Conservation (phyloP, 768 basidiomycete genomes). For the Amanita rubescens region DNA sequence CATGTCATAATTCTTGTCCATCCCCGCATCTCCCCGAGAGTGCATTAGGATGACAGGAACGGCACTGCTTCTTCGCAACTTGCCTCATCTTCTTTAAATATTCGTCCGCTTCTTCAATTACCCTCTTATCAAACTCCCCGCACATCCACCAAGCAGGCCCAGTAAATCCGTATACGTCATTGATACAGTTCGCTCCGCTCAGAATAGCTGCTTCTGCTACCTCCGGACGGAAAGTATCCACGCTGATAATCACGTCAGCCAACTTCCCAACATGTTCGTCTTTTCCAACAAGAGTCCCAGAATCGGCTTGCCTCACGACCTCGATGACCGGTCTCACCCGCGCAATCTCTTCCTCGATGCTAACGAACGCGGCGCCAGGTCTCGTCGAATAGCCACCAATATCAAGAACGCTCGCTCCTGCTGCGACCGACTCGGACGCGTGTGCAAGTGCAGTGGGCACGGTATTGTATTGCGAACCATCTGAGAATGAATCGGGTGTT, state of each 20-base stretch:
- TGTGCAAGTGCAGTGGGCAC: slow-evolving; percentile 49
- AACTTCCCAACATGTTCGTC: slow-evolving; percentile 1
- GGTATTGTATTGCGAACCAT: slow-evolving; percentile 57
- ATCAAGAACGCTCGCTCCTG: slow-evolving; percentile 77
- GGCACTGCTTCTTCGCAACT: slow-evolving; percentile 51
- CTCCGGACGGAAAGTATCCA: slow-evolving; percentile 83
- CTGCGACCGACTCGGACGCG: slow-evolving; percentile 35
- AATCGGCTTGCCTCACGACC: slow-evolving; percentile 38
- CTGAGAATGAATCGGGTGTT: slow-evolving; percentile 96
- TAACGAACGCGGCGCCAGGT: slow-evolving; percentile 66
- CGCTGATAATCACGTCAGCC: slow-evolving; percentile 50
- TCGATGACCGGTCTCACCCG: slow-evolving; percentile 69
- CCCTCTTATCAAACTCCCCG: neutral
- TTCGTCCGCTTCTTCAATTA: slow-evolving; percentile 25
- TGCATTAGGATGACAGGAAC: slow-evolving; percentile 94
- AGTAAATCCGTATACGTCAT: slow-evolving; percentile 82
- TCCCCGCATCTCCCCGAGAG: slow-evolving; percentile 75
- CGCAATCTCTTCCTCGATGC: slow-evolving; percentile 57
- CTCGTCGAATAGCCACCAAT: slow-evolving; percentile 93
- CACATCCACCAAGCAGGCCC: slow-evolving; percentile 29
- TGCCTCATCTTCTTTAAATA: slow-evolving; percentile 54
- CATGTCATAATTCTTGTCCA: slow-evolving; percentile 56
- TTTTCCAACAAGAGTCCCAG: slow-evolving; percentile 1
- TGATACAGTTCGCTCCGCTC: slow-evolving; percentile 89
- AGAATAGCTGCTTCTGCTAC: slow-evolving; percentile 70